Evolutionary conservation across 1,139 yeast species (phyloP).

Genomic region (Pichia sp.): DNA sequence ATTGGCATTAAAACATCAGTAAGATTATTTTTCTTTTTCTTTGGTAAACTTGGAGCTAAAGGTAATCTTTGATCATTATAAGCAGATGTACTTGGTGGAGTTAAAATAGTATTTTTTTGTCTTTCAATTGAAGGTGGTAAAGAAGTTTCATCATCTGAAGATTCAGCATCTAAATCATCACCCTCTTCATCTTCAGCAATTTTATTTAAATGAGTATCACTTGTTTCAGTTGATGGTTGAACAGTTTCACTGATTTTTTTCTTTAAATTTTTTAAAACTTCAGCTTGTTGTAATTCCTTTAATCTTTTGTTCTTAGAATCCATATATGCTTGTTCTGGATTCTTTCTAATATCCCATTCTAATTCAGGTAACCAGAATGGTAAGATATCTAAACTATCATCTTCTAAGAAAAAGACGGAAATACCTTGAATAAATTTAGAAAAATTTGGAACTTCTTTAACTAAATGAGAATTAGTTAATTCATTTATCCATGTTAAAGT

Average conservation of each 20-base stretch:
- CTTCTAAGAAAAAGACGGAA: conserved; percentile 80
- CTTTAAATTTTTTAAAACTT: conserved; percentile 28
- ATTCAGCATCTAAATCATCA: conserved; percentile 35
- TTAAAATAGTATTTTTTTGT: conserved; percentile 1
- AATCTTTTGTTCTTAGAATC: conserved; percentile 27
- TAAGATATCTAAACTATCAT: conserved; percentile 79
- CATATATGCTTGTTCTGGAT: conserved; percentile 65
- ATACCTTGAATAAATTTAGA: conserved; percentile 89
- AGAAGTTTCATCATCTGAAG: conserved; percentile 41
- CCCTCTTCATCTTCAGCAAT: conserved; percentile 26
- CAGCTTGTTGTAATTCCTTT: conserved; percentile 28
- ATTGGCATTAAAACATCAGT: conserved; percentile 27
- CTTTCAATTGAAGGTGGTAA: conserved; percentile 15
- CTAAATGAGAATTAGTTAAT: conserved; percentile 73
- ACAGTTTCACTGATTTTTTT: conserved; percentile 26
- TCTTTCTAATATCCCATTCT: conserved; percentile 71
- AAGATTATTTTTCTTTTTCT: conserved; percentile 19
- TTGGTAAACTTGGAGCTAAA: conserved; percentile 14
- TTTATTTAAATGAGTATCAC: conserved; percentile 25
- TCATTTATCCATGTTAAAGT: conserved; percentile 80
- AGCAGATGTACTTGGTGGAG: conserved; percentile 7
- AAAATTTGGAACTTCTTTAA: conserved; percentile 85
- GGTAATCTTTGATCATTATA: conserved; percentile 12
- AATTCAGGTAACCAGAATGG: conserved; percentile 95
- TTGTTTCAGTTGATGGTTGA: conserved; percentile 19